Conservation (phyloP, 495 filamentous ascomycete genomes). For the Neurospora sp. region DNA sequence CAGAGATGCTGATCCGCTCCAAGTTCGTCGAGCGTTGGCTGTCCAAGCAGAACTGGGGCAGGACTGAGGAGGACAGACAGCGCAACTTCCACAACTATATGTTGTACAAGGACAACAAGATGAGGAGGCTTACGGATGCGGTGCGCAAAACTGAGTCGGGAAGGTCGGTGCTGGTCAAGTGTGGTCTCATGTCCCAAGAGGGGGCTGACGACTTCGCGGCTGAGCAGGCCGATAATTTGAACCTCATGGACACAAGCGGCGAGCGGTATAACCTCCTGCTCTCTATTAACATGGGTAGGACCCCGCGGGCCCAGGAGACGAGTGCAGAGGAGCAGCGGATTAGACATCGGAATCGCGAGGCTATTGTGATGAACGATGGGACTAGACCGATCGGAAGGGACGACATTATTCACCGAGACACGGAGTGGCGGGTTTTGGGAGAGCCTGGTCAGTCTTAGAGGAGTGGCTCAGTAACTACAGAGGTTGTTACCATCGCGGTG, state of each 20-base stretch:
- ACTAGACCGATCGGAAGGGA: conserved; percentile 42
- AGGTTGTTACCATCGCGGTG: background rate
- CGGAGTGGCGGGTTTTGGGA: conserved; percentile 11
- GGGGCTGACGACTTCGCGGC: conserved; percentile 10
- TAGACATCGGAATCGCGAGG: conserved; percentile 48
- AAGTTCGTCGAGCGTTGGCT: conserved; percentile 48
- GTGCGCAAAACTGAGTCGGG: conserved; percentile 28
- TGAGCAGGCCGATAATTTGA: conserved; percentile 6
- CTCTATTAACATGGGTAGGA: conserved; percentile 23
- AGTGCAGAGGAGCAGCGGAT: conserved; percentile 41
- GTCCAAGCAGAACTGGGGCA: conserved; percentile 45
- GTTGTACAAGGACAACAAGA: conserved; percentile 31
- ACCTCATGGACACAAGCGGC: background rate
- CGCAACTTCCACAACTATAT: conserved; percentile 36
- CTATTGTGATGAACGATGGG: conserved; percentile 56
- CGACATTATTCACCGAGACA: conserved; percentile 46
- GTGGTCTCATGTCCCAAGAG: conserved; percentile 25
- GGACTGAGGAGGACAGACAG: conserved; percentile 29
- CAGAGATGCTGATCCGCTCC: conserved; percentile 34
- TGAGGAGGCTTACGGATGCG: conserved; percentile 32
- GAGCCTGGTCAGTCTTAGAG: background rate
- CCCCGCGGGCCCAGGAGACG: conserved; percentile 17
- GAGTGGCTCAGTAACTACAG: background rate
- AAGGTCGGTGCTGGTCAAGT: conserved; percentile 29
- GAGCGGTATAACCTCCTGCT: conserved; percentile 24